phyloP scores from a whole-genome alignment of 1,284 basidiomycete species.

The Boletus smithii region DNA sequence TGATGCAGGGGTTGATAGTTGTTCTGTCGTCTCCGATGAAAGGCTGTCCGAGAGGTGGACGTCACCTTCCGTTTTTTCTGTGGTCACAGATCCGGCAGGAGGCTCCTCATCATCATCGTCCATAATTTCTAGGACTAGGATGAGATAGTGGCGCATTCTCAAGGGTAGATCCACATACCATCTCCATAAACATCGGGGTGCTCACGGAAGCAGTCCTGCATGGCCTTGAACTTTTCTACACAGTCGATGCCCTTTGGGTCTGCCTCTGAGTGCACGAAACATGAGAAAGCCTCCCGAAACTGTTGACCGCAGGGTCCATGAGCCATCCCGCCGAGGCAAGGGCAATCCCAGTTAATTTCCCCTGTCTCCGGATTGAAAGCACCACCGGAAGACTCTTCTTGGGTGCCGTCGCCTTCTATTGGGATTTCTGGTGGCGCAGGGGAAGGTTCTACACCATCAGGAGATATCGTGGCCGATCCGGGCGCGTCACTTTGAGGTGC shows the following conservation, averaged over 20 bases:
- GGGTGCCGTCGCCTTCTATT: constrained; percentile 26
- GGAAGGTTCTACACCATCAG: constrained; percentile 2
- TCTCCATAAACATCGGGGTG: constrained; percentile 96
- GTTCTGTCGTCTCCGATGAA: constrained; percentile 10
- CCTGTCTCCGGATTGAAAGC: constrained; percentile 92
- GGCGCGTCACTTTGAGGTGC: constrained; percentile 4
- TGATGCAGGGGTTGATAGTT: constrained; percentile 14
- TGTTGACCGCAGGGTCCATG: constrained; percentile 93
- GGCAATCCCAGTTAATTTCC: constrained; percentile 98
- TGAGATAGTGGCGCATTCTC: constrained; percentile 3
- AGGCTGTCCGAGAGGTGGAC: constrained; percentile 3
- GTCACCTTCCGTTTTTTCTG: constrained; percentile 11
- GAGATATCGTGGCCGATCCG: constrained; percentile 2
- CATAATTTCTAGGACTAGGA: constrained; percentile 50
- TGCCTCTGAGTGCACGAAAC: constrained; percentile 91
- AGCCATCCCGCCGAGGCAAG: constrained; percentile 98
- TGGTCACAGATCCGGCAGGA: constrained; percentile 2
- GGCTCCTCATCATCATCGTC: constrained; percentile 51
- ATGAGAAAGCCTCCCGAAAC: constrained; percentile 96
- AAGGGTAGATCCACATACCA: constrained; percentile 50
- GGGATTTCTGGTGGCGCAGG: constrained; percentile 9
- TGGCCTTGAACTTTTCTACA: constrained; percentile 95
- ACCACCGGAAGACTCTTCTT: constrained; percentile 41
- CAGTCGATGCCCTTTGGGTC: constrained; percentile 99
- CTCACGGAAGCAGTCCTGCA: constrained; percentile 97